phyloP scores from a whole-genome alignment of 805 yeast genomes.

The Candida jianshihensis region DNA sequence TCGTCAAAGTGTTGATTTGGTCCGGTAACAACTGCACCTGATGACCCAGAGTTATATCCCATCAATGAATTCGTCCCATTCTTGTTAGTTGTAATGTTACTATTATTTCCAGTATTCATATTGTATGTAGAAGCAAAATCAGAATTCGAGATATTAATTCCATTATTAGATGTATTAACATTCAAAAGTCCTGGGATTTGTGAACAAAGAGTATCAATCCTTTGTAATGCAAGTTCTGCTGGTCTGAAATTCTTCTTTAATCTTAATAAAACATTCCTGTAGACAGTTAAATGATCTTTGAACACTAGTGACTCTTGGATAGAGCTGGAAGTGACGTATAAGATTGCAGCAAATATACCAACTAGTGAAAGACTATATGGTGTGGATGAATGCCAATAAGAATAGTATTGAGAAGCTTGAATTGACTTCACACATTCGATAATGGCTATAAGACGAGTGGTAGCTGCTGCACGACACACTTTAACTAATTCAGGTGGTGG shows the following conservation, averaged over 20 bases:
- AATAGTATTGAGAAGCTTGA: constrained; percentile 72
- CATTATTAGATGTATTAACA: no score
- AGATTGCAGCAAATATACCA: constrained; percentile 80
- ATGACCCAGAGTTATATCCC: no score
- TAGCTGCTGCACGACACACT: constrained; percentile 83
- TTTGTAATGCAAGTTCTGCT: constrained; percentile 64
- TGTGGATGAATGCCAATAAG: constrained; percentile 87
- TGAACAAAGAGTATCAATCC: constrained; percentile 62
- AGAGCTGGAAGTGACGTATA: constrained; percentile 59
- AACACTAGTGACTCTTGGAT: constrained; percentile 59
- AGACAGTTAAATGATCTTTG: constrained; percentile 64
- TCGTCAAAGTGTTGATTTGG: no score
- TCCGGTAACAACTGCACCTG: no score
- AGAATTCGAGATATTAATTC: background rate
- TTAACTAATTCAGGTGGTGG: constrained; percentile 46
- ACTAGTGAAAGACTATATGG: constrained; percentile 73
- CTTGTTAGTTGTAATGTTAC: background rate
- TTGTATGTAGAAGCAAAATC: constrained; percentile 1
- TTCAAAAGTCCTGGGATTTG: constrained; percentile 62
- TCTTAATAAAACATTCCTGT: constrained; percentile 68
- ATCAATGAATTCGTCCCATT: background rate
- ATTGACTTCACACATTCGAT: constrained; percentile 70
- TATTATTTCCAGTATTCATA: background rate
- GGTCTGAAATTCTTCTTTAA: constrained; percentile 74
- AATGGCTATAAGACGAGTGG: constrained; percentile 73